Conservation (phyloP, 1,284 basidiomycete species). For the Irpex rosettiformis region DNA sequence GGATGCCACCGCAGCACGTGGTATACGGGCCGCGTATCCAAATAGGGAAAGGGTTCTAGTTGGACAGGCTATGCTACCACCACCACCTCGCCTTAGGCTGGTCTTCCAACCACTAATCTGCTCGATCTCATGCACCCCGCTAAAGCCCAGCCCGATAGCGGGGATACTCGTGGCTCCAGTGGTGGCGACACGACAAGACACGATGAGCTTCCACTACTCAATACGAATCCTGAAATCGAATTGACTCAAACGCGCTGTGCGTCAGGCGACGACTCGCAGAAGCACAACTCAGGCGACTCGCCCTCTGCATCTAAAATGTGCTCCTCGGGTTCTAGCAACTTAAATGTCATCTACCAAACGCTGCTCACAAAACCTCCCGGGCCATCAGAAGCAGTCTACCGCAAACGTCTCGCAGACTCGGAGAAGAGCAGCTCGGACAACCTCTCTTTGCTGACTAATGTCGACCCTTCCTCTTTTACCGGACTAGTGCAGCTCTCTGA, state of each 20-base stretch:
- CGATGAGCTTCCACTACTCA: too few relatives aligned
- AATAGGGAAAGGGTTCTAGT: too few relatives aligned
- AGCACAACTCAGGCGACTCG: not conserved
- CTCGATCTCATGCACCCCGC: too few relatives aligned
- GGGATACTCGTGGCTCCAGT: too few relatives aligned
- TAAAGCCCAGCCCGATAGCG: too few relatives aligned
- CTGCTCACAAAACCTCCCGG: not conserved
- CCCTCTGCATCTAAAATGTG: not conserved
- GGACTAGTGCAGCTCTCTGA: not conserved
- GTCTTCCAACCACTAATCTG: too few relatives aligned
- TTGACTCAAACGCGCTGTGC: not conserved
- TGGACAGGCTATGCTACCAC: too few relatives aligned
- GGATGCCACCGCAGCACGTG: too few relatives aligned
- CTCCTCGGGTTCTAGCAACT: not conserved
- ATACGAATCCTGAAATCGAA: too few relatives aligned
- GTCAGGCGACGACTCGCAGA: not conserved
- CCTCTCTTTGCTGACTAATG: not conserved
- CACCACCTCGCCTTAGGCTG: too few relatives aligned
- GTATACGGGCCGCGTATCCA: too few relatives aligned
- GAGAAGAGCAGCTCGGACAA: not conserved
- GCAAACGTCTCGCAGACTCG: not conserved
- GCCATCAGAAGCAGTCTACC: not conserved
- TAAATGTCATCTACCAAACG: not conserved
- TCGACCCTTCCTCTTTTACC: not conserved
- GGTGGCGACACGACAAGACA: too few relatives aligned